These are phyloP conservation scores for Thecaphora thlaspeos DNA, from an alignment of 1,284 basidiomycete genomes.

Conservation along the genomic window DNA sequence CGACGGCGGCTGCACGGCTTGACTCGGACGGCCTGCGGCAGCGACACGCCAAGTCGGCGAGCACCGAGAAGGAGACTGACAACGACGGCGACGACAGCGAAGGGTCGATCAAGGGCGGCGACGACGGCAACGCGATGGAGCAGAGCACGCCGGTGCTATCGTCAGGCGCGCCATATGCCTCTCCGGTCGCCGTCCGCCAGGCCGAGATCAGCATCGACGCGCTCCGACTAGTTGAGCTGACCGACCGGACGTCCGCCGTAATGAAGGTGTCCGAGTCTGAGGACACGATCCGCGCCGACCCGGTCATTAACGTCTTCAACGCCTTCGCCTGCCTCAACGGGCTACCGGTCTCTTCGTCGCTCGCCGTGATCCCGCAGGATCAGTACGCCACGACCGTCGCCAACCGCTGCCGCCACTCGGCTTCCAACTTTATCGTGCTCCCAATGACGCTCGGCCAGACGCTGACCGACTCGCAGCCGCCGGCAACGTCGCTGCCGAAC, in stretches of 20 bases:
- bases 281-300: conserved; percentile 69
- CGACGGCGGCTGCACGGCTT: not conserved
- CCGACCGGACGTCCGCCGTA: conserved; percentile 80
- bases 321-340: conserved; percentile 76
- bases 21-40: conserved; percentile 11
- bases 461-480: not conserved
- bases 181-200: conserved; percentile 8
- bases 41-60: conserved; percentile 16
- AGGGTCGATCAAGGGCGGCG: conserved; percentile 18
- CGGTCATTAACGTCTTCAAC: conserved; percentile 75
- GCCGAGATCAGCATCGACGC: conserved; percentile 43
- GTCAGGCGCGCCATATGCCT: conserved; percentile 23
- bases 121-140: conserved; percentile 12
- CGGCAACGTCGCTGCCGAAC: conserved; percentile 27
- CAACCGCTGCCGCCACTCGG: conserved; percentile 65
- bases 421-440: conserved; percentile 74
- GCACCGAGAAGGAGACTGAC: conserved; percentile 14
- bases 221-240: conserved; percentile 65
- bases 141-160: conserved; percentile 28
- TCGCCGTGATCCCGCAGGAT: conserved; percentile 70
- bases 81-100: conserved; percentile 14
- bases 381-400: conserved; percentile 72
- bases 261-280: conserved; percentile 75
- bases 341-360: conserved; percentile 65
- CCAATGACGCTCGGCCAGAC: conserved; percentile 67